A percentile compares a stretch with the other conserved stretches of the same genome.
Conservation (phyloP, 2,329 filamentous ascomycete species). For the Fusarium austroafricanum region DNA sequence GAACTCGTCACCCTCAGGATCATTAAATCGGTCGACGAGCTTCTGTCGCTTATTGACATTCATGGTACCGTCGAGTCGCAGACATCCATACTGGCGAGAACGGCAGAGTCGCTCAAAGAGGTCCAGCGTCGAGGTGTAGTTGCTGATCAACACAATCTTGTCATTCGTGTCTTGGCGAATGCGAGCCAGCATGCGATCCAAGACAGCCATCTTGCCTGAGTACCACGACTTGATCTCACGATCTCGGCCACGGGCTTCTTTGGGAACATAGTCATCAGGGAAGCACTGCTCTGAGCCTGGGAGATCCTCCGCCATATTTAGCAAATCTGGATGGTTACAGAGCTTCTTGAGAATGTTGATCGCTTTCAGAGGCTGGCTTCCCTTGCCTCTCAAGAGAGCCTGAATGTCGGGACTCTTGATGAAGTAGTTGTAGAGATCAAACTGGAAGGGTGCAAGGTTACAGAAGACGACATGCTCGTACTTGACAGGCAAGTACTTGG, state of each 20-base stretch:
- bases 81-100: constrained; percentile 81
- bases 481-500: constrained; percentile 97
- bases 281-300: constrained; percentile 86
- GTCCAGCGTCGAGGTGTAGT: constrained; percentile 96
- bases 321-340: constrained; percentile 95
- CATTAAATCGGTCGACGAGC: constrained; percentile 97
- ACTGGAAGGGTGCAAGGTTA: constrained; percentile 91
- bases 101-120: constrained; percentile 93
- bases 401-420: constrained; percentile 96
- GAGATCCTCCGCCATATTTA: constrained; percentile 84
- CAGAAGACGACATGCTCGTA: constrained; percentile 99
- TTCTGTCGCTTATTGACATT: constrained; percentile 97
- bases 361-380: constrained; percentile 94
- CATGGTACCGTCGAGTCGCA: constrained; percentile 97
- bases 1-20: constrained; percentile 89
- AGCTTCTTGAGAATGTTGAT: constrained; percentile 98
- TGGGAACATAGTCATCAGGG: constrained; percentile 89
- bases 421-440: constrained; percentile 95
- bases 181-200: constrained; percentile 97
- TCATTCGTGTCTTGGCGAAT: constrained; percentile 97
- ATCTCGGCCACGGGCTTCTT: constrained; percentile 87
- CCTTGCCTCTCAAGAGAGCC: constrained; percentile 89
- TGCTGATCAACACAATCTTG: constrained; percentile 99
- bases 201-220: constrained; percentile 96
- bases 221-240: constrained; percentile 95